Base-by-base conservation (phyloP, 805 yeast genomes). In the Teunomyces funiuensis region DNA sequence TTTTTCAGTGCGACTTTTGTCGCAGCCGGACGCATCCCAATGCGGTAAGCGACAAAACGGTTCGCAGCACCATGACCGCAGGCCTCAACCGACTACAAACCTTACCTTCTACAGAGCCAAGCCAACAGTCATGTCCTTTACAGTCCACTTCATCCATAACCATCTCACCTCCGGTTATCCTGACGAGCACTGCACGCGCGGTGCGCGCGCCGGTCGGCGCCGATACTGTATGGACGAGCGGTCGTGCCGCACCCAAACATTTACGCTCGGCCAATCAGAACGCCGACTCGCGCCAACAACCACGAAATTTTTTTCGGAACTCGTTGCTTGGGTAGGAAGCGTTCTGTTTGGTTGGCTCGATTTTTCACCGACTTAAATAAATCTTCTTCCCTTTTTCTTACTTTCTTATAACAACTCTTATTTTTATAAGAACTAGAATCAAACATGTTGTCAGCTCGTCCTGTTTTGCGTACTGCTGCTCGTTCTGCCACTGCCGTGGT, bases 381-480 rank as follows among this genome's bases (percentile, higher is more conserved):
- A 17, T 36, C 41, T 42, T 42, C 36, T 42, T 45, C 37, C 38
- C 33, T 41, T 28, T 19, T 42, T 36, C 39, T 41, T 42, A 33
- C 40, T 38, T 41, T 38, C 31, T 42, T 40, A 42, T 39, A 46
- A 44, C 43, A 45, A 42, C 47, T 42, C 37, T 40, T 43, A 49
- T 54, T 55, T 54, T 44, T 37, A 23, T 42, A 29, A 43, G 40
- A 55, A 43, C 30, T 38, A 37, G 36, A 42, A 41, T 44, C 36
- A 38, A 72, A 56, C 65, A 85, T 85, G 93, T 84, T 85, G 77
- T 83, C 90, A 63, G 79, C 82, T 66, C 88, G 93, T 80, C 80
- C 89, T 71, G 79, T 82, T 73, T 76, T 84, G 70, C 86, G 90
- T 77, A 79, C 87, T 66, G 88, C 88, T 68, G 79, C 87, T 67